Conservation (phyloP, 768 basidiomycete genomes). For the Kwoniella mangroviensis region DNA sequence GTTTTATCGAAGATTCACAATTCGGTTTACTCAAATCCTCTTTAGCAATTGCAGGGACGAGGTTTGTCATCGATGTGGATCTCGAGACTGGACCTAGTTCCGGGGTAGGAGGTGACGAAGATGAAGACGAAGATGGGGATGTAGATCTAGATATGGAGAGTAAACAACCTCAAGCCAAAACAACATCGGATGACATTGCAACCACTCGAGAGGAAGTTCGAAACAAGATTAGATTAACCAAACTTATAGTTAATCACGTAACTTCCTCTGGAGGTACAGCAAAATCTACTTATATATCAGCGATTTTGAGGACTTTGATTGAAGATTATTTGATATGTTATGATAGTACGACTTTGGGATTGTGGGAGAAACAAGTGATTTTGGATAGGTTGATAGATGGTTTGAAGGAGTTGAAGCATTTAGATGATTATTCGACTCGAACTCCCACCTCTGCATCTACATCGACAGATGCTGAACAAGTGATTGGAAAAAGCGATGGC, state of each 20-base stretch:
- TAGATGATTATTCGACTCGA: slow-evolving; percentile 37
- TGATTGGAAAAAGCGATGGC: slow-evolving; percentile 17
- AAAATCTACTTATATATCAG: slow-evolving; percentile 30
- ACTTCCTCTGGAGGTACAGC: slow-evolving; percentile 28
- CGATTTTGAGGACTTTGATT: slow-evolving; percentile 21
- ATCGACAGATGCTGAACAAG: too few relatives aligned
- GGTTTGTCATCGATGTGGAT: slow-evolving; percentile 51
- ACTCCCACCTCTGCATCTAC: background rate
- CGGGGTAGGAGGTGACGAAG: slow-evolving; percentile 34
- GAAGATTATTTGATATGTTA: slow-evolving; percentile 37
- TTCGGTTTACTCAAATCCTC: slow-evolving; percentile 49
- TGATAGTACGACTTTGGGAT: slow-evolving; percentile 20
- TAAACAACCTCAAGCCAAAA: background rate
- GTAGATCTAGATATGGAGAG: slow-evolving; percentile 10
- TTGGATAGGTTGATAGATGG: slow-evolving; percentile 27
- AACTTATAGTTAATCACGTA: slow-evolving; percentile 41
- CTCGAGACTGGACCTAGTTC: slow-evolving; percentile 35
- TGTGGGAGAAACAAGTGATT: slow-evolving; percentile 14
- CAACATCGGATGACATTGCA: background rate
- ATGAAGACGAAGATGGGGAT: slow-evolving; percentile 17
- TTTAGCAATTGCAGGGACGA: slow-evolving; percentile 41
- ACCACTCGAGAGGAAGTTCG: slow-evolving; percentile 13
- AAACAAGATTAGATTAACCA: slow-evolving; percentile 35
- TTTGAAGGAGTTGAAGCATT: slow-evolving; percentile 33
- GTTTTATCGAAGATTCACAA: slow-evolving; percentile 52